phyloP scores from a whole-genome alignment of 208 protist species.

The Leishmania mexicana region DNA sequence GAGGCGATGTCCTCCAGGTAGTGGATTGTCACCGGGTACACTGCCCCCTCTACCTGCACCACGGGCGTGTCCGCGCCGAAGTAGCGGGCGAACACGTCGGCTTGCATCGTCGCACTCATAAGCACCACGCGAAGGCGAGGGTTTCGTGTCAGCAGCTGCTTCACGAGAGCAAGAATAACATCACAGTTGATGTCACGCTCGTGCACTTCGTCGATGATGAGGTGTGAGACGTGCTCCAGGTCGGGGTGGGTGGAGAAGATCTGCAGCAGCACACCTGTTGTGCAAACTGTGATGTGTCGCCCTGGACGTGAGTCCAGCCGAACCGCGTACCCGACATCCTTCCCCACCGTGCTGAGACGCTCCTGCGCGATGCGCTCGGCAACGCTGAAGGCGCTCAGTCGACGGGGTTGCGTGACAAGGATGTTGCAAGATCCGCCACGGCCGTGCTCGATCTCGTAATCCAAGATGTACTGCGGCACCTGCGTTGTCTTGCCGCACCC shows the following conservation, averaged over 20 bases:
- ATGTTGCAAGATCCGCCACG: conserved; percentile 62
- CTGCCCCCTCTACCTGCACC: conserved; percentile 69
- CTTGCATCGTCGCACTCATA: conserved; percentile 98
- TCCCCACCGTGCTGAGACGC: conserved; percentile 81
- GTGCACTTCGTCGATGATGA: conserved; percentile 99
- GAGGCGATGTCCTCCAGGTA: conserved; percentile 75
- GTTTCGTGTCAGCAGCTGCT: conserved; percentile 75
- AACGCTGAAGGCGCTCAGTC: conserved; percentile 98
- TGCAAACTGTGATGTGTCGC: conserved; percentile 96
- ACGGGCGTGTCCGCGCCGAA: conserved; percentile 82
- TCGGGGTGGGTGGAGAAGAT: conserved; percentile 92
- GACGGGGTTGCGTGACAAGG: conserved; percentile 97
- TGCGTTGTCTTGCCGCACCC: conserved; percentile 94
- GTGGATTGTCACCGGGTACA: conserved; percentile 70
- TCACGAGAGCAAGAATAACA: conserved; percentile 97
- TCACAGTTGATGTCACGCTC: conserved; percentile 99
- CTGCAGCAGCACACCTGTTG: conserved; percentile 98
- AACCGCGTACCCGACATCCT: conserved; percentile 97
- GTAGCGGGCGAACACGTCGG: conserved; percentile 97
- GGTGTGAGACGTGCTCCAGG: conserved; percentile 90
- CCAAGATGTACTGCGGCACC: conserved; percentile 93
- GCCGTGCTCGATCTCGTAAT: conserved; percentile 66
- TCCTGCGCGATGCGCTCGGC: conserved; percentile 98
- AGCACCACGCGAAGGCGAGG: conserved; percentile 95
- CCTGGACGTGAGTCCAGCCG: conserved; percentile 96